Base-by-base conservation (phyloP, 805 yeast genomes). In the Debaryomyces prosopidis region DNA sequence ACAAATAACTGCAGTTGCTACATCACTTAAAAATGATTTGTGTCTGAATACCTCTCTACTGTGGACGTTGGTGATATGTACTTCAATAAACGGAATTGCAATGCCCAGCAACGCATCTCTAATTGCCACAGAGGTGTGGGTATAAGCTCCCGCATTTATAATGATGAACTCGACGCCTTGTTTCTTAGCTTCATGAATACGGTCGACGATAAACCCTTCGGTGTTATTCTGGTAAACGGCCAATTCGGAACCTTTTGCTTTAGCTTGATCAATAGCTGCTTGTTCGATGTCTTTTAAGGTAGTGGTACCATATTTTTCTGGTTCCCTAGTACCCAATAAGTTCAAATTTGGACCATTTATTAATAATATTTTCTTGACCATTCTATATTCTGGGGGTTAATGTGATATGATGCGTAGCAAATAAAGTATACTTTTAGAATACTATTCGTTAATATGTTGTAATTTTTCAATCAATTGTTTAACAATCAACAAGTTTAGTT, bases 61-160 rank as follows among this genome's bases (percentile, higher is more conserved):
- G 47, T 76, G 81, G 30, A 76, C 76, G 52, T 76, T 76, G 33
- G 80, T 75, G 53, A 76, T 73, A 54, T 76, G 81, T 5, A 76
- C 66, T 53, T 76, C 81, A 23, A 76, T 63, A 50, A 70, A 76
- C 18, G 81, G 80, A 42, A 76, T 75, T 18, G 70, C 72, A 4
- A 76, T 76, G 35, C 75, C 76, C 32, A 75, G 53, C 32, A 76
- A 59, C 4, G 81, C 81, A 53, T 76, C 81, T 46, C 81, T 68
- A 10, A 76, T 64, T 1, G 76, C 81, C 17, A 76, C 72, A 0
- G 79, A 73, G 1, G 80, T 76, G 49, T 76, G 81, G 2, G 80
- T 76, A 53, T 73, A 76, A 8, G 81, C 81, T 39, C 80, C 80
- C 10, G 80, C 80, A 50, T 76, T 76, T 40, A 76, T 75, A 32